phyloP scores from a whole-genome alignment of 352 stramenopile genomes.

The Globisporangium abappressorium region DNA sequence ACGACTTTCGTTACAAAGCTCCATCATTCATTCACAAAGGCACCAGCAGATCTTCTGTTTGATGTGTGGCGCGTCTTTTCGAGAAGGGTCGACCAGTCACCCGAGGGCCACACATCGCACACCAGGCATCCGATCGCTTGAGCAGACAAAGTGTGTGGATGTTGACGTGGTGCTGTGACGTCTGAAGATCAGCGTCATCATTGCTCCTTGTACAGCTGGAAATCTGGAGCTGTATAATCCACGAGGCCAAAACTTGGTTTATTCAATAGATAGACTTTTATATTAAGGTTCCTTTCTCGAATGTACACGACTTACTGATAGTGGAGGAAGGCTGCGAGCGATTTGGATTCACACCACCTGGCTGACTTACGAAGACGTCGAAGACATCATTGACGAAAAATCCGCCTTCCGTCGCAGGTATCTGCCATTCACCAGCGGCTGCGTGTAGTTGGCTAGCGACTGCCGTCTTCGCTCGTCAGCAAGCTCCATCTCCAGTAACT shows the following conservation, averaged over 20 bases:
- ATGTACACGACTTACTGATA: not conserved
- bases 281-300: slow-evolving; percentile 9
- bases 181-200: too few species aligned
- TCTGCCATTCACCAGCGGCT: not conserved
- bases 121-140: not conserved
- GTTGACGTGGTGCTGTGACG: not conserved
- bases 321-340: not conserved
- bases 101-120: not conserved
- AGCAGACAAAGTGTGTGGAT: not conserved
- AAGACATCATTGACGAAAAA: slow-evolving; percentile 6
- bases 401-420: slow-evolving; percentile 13
- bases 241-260: slow-evolving; percentile 9
- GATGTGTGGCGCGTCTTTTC: slow-evolving; percentile 5
- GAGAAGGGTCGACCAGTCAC: not conserved
- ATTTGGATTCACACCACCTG: not conserved
- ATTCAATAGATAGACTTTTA: slow-evolving; percentile 16
- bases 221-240: not conserved
- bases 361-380: slow-evolving; percentile 7
- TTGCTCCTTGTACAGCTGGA: not conserved
- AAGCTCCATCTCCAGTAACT: slow-evolving; percentile 72
- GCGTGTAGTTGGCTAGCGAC: slow-evolving; percentile 10
- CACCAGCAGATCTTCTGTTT: not conserved
- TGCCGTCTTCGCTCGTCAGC: slow-evolving; percentile 42
- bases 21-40: not conserved
- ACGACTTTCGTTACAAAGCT: slow-evolving; percentile 7